These are phyloP conservation scores for Boletus barrowsii DNA, from an alignment of 768 basidiomycete species.

Conservation along the genomic window DNA sequence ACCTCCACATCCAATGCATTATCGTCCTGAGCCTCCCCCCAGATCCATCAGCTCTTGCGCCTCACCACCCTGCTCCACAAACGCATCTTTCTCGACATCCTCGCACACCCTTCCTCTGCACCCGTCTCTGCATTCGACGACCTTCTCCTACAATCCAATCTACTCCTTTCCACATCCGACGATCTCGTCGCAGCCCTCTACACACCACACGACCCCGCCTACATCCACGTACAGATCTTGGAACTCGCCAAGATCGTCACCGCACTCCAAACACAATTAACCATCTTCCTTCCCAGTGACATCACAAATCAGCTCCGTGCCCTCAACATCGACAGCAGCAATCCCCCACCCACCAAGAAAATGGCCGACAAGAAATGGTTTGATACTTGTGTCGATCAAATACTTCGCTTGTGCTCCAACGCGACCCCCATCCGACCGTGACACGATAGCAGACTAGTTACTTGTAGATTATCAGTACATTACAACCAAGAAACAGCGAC, in stretches of 20 bases:
- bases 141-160: conserved; percentile 48
- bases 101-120: conserved; percentile 33
- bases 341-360: conserved; percentile 15
- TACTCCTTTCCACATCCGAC: conserved; percentile 55
- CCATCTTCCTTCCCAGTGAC: conserved; percentile 22
- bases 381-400: conserved; percentile 60
- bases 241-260: conserved; percentile 38
- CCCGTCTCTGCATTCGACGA: conserved; percentile 42
- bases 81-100: conserved; percentile 51
- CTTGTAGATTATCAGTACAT: conserved; percentile 20
- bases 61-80: conserved; percentile 61
- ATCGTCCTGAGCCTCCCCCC: conserved; percentile 2
- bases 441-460: not conserved
- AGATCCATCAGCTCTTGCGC: conserved; percentile 63
- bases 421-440: conserved; percentile 28
- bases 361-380: conserved; percentile 57
- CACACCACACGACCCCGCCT: conserved; percentile 51
- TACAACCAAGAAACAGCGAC: not conserved
- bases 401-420: conserved; percentile 41
- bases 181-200: conserved; percentile 69
- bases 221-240: conserved; percentile 40
- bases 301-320: conserved; percentile 25
- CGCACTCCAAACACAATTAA: conserved; percentile 33
- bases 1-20: not conserved
- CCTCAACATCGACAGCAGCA: conserved; percentile 17